phyloP scores from a whole-genome alignment of 768 basidiomycete species.

The Termitomyces sp. region DNA sequence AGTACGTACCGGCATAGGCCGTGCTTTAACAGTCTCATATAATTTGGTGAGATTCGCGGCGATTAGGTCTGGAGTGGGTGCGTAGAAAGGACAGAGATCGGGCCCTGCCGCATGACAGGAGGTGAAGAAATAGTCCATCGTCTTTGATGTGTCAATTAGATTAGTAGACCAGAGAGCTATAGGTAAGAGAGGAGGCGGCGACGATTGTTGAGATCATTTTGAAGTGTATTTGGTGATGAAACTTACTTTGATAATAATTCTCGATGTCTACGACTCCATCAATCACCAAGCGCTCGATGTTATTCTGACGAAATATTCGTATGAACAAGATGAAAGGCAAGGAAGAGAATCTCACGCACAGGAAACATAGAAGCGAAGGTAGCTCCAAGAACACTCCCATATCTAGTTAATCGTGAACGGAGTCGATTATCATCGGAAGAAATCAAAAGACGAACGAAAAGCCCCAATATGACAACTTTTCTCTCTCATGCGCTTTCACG shows the following conservation, averaged over 20 bases:
- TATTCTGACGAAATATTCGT: slow-evolving; percentile 22
- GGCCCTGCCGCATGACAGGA: slow-evolving; percentile 36
- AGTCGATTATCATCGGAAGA: background rate
- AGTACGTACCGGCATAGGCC: slow-evolving; percentile 32
- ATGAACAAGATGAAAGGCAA: background rate
- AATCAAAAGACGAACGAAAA: slow-evolving; percentile 21
- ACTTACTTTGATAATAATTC: slow-evolving; percentile 35
- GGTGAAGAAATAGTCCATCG: slow-evolving; percentile 30
- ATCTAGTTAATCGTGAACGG: slow-evolving; percentile 9
- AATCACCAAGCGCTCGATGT: slow-evolving; percentile 33
- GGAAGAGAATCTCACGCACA: slow-evolving; percentile 5
- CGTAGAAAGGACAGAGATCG: slow-evolving; percentile 33
- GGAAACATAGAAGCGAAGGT: slow-evolving; percentile 27
- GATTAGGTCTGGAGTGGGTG: slow-evolving; percentile 29
- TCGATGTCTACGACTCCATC: slow-evolving; percentile 40
- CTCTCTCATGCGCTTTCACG: slow-evolving; percentile 24
- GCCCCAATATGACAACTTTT: slow-evolving; percentile 31
- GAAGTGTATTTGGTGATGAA: background rate
- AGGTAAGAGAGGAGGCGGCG: background rate
- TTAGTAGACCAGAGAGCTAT: slow-evolving; percentile 33
- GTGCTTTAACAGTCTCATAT: slow-evolving; percentile 24
- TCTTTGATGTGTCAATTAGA: slow-evolving; percentile 34
- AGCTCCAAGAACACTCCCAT: slow-evolving; percentile 24
- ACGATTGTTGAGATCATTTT: background rate
- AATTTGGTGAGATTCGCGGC: slow-evolving; percentile 30